Conservation (phyloP, 306 rosid genomes). For the Vachellia pachyceras region DNA sequence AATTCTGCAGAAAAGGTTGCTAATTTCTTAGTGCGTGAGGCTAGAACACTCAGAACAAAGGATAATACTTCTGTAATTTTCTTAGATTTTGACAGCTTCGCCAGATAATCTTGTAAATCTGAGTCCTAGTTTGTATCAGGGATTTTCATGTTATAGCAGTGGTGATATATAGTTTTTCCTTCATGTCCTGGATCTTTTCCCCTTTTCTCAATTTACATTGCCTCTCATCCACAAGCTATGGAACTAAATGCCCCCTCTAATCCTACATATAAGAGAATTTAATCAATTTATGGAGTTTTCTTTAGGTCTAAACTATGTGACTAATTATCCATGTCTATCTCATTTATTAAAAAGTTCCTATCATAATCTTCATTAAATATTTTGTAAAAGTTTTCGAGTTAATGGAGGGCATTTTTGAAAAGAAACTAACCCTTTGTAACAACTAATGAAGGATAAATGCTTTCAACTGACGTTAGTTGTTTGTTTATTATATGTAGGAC, state of each 20-base stretch:
- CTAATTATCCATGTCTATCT: neutral
- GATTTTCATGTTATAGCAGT: constrained; percentile 50
- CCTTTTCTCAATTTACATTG: constrained; percentile 25
- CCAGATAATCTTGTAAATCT: constrained; percentile 76
- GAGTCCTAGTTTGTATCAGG: constrained; percentile 62
- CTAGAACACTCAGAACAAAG: constrained; percentile 92
- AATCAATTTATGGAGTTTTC: neutral
- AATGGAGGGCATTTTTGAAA: neutral
- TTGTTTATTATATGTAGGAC: neutral
- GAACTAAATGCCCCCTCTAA: neutral
- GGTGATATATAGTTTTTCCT: constrained; percentile 27
- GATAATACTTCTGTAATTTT: constrained; percentile 92
- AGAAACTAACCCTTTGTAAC: neutral
- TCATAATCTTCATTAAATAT: neutral
- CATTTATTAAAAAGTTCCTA: neutral
- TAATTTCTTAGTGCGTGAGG: constrained; percentile 81
- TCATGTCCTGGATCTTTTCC: neutral
- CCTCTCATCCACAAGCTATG: constrained; percentile 26
- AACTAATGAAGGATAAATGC: neutral
- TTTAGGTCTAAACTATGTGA: neutral
- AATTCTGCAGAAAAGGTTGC: constrained; percentile 79
- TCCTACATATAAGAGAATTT: neutral
- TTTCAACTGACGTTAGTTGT: neutral
- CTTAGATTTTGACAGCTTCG: constrained; percentile 79
- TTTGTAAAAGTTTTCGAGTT: neutral